A percentile compares a stretch with the other conserved stretches of the same genome.
Conservation (phyloP, 805 yeast genomes). For the Wickerhamomyces pijperi region DNA sequence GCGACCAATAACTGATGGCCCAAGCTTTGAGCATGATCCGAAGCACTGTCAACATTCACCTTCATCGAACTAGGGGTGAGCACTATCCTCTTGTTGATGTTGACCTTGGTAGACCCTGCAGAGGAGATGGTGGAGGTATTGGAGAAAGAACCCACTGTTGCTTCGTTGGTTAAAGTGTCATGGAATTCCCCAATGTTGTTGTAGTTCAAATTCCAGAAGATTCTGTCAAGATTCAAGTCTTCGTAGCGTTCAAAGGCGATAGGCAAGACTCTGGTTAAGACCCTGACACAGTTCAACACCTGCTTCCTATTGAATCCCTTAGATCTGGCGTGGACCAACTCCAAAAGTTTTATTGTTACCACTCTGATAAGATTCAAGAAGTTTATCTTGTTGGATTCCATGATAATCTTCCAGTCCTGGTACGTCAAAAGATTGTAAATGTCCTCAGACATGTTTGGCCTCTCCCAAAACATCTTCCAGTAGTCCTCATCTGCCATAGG, state of each 20-base stretch:
- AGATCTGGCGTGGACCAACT: constrained; percentile 5
- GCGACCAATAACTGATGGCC: constrained; percentile 27
- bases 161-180: constrained; percentile 4
- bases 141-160: constrained; percentile 20
- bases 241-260: constrained; percentile 45
- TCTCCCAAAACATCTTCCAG: constrained; percentile 37
- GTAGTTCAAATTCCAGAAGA: constrained; percentile 33
- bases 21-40: constrained; percentile 10
- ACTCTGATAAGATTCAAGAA: constrained; percentile 41
- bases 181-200: constrained; percentile 4
- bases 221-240: constrained; percentile 16
- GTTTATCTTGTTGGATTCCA: constrained; percentile 47
- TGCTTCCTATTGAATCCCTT: constrained; percentile 20
- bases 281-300: constrained; percentile 49
- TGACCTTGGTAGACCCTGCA: constrained; percentile 9
- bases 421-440: constrained; percentile 46
- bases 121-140: constrained; percentile 11
- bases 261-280: constrained; percentile 58
- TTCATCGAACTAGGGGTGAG: constrained; percentile 10
- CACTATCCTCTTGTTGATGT: constrained; percentile 7
- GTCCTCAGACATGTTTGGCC: constrained; percentile 43
- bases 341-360: constrained; percentile 21
- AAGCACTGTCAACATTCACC: constrained; percentile 7
- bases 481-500: constrained; percentile 20
- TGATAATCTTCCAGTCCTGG: constrained; percentile 45